Base-by-base conservation (phyloP, 2,329 filamentous ascomycete genomes). In the Fonsecaea pedrosoi region DNA sequence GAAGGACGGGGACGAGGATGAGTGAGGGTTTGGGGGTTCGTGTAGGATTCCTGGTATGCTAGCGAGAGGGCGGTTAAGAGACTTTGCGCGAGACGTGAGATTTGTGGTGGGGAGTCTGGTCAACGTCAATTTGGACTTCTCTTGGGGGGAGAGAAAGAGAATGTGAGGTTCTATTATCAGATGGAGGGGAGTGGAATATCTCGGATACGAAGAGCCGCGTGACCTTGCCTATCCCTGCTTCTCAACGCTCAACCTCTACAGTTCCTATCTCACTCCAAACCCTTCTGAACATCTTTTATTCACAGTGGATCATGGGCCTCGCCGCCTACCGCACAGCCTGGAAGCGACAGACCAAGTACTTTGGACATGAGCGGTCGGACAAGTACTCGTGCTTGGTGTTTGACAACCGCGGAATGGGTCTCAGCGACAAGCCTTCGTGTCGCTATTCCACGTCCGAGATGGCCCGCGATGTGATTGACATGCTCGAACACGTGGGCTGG, bases 381-480 rank as follows among this genome's bases (percentile, higher is more conserved):
- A 81, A 84, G 70, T 96, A 93, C 80, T 89, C 90, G 0, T 89
- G 89, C 63, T 84, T 97, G 6, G 80, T 95, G 64, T 82, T 92
- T 71, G 93, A 96, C 81, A 96, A 96, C 79, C 87, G 93, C 72
- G 92, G 93, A 69, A 90, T 96, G 75, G 93, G 93, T 64, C 85
- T 85, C 69, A 92, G 90, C 57, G 90, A 91, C 79, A 93, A 91
- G 77, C 93, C 93, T 0, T 75, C 91, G 25, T 82, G 85, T 73
- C 87, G 92, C 50, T 97, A 96, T 82, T 90, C 90, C 35, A 95
- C 92, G 2, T 89, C 86, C 45, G 90, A 92, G 73, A 96, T 97
- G 92, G 93, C 93, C 25, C 86, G 83, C 67, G 93, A 97, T 79
- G 78, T 86, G 30, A 75, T 94, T 70, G 91, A 95, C 73, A 81